A percentile compares a stretch with the other conserved stretches of the same genome.
phyloP scores from a whole-genome alignment of 208 protist species.

The Leishmania martiniquensis region DNA sequence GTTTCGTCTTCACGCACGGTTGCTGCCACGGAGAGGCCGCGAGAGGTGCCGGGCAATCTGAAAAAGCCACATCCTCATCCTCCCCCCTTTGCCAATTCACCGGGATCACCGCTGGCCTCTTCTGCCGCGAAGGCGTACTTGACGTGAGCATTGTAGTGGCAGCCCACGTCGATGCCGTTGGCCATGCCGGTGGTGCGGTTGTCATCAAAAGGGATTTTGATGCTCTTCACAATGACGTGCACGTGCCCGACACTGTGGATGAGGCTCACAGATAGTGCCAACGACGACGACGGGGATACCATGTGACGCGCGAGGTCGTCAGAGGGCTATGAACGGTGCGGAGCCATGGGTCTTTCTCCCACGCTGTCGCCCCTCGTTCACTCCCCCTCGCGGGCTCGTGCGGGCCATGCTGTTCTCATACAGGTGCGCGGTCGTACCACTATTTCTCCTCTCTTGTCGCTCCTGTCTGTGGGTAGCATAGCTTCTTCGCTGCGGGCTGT shows the following conservation, averaged over 20 bases:
- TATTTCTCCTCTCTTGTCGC: no score
- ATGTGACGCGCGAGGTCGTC: conserved; percentile 1
- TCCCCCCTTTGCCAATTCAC: conserved; percentile 52
- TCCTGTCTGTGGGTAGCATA: no score
- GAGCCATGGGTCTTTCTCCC: no score
- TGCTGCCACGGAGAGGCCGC: conserved; percentile 5
- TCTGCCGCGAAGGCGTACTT: conserved; percentile 42
- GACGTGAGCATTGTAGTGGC: conserved; percentile 53
- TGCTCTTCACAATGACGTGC: conserved; percentile 75
- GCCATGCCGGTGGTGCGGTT: conserved; percentile 58
- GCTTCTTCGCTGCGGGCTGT: no score
- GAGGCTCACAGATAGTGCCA: conserved; percentile 10
- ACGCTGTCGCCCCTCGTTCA: no score
- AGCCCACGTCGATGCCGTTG: conserved; percentile 52
- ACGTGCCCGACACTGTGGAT: conserved; percentile 44
- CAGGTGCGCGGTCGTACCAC: no score
- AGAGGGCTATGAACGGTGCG: conserved; percentile 57
- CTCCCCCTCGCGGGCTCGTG: no score
- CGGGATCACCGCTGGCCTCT: conserved; percentile 56
- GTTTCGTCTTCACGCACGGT: not conserved
- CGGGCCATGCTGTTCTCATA: no score
- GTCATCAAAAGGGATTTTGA: conserved; percentile 33
- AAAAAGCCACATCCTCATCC: conserved; percentile 52
- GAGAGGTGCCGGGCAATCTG: conserved; percentile 38
- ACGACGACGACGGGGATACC: not conserved